Evolutionary conservation across 208 protist genomes (phyloP).

Genomic region (Crithidia bombi): DNA sequence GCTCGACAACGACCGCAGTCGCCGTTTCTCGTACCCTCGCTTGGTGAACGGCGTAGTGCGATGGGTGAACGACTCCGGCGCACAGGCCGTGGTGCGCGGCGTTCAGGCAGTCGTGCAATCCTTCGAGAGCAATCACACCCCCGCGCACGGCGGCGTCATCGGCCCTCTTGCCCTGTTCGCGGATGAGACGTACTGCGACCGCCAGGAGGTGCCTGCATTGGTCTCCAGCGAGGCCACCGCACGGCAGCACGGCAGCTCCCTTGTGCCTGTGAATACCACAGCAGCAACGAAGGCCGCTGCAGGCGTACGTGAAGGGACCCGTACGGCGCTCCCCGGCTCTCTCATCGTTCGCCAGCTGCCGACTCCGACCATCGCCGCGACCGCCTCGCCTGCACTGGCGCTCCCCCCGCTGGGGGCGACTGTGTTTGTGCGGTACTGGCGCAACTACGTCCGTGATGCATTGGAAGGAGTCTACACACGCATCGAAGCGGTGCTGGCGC

Average conservation of each 20-base stretch:
- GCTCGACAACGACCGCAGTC: slow-evolving; percentile 59
- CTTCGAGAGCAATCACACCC: slow-evolving; percentile 57
- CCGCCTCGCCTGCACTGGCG: slow-evolving; percentile 13
- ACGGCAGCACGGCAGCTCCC: not conserved
- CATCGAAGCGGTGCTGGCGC: slow-evolving; percentile 51
- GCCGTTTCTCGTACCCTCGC: slow-evolving; percentile 54
- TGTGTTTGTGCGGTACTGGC: slow-evolving; percentile 67
- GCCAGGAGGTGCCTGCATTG: slow-evolving; percentile 10
- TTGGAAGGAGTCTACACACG: slow-evolving; percentile 48
- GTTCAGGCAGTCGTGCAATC: slow-evolving; percentile 61
- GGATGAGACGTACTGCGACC: slow-evolving; percentile 51
- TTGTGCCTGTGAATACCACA: not conserved
- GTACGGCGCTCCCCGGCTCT: slow-evolving; percentile 15
- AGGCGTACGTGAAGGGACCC: not conserved
- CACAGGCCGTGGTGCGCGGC: slow-evolving; percentile 44
- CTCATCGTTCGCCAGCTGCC: slow-evolving; percentile 20
- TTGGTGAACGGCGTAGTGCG: slow-evolving; percentile 47
- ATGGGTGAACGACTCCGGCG: slow-evolving; percentile 59
- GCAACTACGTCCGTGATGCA: slow-evolving; percentile 51
- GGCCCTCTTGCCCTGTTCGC: slow-evolving; percentile 45
- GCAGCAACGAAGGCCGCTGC: not conserved
- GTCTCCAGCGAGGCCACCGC: not conserved
- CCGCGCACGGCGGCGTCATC: slow-evolving; percentile 53
- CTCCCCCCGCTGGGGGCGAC: slow-evolving; percentile 52
- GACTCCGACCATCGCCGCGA: slow-evolving; percentile 20